A percentile compares a stretch with the other conserved stretches of the same genome.
Conservation (phyloP, 2,329 filamentous ascomycete species). For the Daldinia sp. region DNA sequence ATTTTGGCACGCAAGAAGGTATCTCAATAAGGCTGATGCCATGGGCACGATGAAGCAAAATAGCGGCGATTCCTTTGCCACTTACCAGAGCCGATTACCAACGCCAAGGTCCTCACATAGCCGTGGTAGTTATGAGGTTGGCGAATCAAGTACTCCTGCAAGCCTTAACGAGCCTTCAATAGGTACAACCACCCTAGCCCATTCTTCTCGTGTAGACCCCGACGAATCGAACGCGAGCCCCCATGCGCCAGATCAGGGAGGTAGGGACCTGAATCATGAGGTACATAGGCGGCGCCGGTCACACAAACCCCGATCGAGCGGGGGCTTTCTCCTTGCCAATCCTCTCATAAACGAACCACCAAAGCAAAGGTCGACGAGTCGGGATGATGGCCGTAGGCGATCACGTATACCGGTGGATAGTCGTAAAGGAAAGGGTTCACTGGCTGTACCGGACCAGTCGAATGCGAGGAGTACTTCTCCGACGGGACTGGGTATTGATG, state of each 20-base stretch:
- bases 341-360: slow-evolving; percentile 51
- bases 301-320: slow-evolving; percentile 60
- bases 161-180: slow-evolving; percentile 47
- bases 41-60: slow-evolving; percentile 52
- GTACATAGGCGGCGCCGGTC: slow-evolving; percentile 48
- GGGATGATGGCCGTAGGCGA: slow-evolving; percentile 51
- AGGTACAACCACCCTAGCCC: slow-evolving; percentile 36
- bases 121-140: slow-evolving; percentile 57
- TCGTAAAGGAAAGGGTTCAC: slow-evolving; percentile 47
- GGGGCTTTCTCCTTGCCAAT: slow-evolving; percentile 65
- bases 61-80: slow-evolving; percentile 47
- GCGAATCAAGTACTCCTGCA: slow-evolving; percentile 58
- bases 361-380: slow-evolving; percentile 34
- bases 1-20: slow-evolving; percentile 30
- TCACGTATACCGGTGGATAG: slow-evolving; percentile 50
- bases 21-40: slow-evolving; percentile 21
- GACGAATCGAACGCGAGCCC: slow-evolving; percentile 35
- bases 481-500: slow-evolving; percentile 35
- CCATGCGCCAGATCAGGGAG: slow-evolving; percentile 36
- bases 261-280: slow-evolving; percentile 40
- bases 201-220: slow-evolving; percentile 35
- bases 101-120: slow-evolving; percentile 51
- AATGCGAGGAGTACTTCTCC: slow-evolving; percentile 16
- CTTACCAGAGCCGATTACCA: slow-evolving; percentile 45
- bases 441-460: slow-evolving; percentile 37